Percentiles rank a stretch among this genome's conserved stretches.
Evolutionary conservation across 495 filamentous ascomycete species (phyloP).

Genomic region (Cercophora sp.): DNA sequence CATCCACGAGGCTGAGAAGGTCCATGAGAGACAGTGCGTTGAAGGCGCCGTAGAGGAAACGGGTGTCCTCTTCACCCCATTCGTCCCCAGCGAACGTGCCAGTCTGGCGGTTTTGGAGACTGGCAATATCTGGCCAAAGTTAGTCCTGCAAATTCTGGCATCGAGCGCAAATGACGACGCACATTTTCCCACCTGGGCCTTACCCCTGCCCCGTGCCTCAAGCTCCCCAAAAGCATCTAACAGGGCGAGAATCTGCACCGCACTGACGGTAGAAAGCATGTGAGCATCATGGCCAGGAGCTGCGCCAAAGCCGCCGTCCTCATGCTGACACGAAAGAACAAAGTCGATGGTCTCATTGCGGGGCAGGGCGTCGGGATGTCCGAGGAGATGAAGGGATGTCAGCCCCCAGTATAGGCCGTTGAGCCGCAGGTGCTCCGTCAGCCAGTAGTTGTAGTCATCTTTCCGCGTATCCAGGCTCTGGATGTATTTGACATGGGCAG

Average conservation of each 20-base stretch:
- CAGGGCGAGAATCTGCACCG: constrained; percentile 82
- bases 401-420: constrained; percentile 97
- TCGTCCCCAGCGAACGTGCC: constrained; percentile 90
- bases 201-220: constrained; percentile 65
- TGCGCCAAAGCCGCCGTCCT: constrained; percentile 86
- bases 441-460: constrained; percentile 94
- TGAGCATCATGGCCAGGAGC: constrained; percentile 93
- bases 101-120: constrained; percentile 71
- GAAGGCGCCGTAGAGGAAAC: constrained; percentile 85
- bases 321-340: constrained; percentile 84
- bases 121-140: constrained; percentile 67
- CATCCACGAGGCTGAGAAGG: constrained; percentile 65
- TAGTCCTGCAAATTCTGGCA: background rate
- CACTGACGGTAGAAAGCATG: constrained; percentile 90
- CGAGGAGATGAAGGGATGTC: constrained; percentile 79
- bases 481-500: constrained; percentile 89
- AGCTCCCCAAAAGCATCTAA: constrained; percentile 82
- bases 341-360: constrained; percentile 81
- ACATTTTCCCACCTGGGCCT: constrained; percentile 70
- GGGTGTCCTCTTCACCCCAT: constrained; percentile 93
- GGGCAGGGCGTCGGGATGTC: constrained; percentile 73
- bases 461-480: constrained; percentile 85
- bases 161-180: constrained; percentile 29
- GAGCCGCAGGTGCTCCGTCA: constrained; percentile 91
- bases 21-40: constrained; percentile 80